phyloP scores from a whole-genome alignment of 441 rosid species.

The Syzygium malaccense region DNA sequence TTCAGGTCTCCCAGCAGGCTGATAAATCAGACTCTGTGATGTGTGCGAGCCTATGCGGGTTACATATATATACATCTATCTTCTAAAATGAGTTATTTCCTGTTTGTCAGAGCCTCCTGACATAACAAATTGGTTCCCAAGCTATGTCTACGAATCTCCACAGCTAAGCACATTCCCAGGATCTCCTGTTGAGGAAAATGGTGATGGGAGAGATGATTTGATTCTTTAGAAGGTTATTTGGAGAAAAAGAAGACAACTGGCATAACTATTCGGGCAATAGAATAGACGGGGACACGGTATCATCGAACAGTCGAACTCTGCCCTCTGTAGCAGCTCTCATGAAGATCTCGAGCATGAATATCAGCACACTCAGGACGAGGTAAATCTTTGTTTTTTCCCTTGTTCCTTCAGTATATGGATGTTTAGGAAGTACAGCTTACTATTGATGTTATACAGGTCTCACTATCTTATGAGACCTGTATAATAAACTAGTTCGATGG shows the following conservation, averaged over 20 bases:
- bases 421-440: not conserved
- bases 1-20: not conserved
- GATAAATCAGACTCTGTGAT: not conserved
- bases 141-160: constrained; percentile 11
- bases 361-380: constrained; percentile 5
- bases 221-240: constrained; percentile 17
- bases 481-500: too few species aligned
- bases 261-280: constrained; percentile 7
- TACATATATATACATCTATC: not conserved
- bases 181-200: constrained; percentile 7
- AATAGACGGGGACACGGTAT: constrained; percentile 9
- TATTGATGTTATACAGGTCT: not conserved
- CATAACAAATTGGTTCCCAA: constrained; percentile 1
- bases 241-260: constrained; percentile 15
- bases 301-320: constrained; percentile 5
- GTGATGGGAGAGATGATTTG: constrained; percentile 14
- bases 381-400: not conserved
- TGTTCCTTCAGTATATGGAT: not conserved
- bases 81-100: constrained; percentile 5
- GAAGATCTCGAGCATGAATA: constrained; percentile 10
- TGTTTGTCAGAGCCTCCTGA: constrained; percentile 1
- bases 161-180: not conserved
- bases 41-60: not conserved
- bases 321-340: not conserved
- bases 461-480: too few species aligned